Percentiles rank a stretch among this genome's conserved stretches.
These are phyloP conservation scores for Hanseniaspora jakobsenii DNA, from an alignment of 805 yeast genomes.

Conservation along the genomic window DNA sequence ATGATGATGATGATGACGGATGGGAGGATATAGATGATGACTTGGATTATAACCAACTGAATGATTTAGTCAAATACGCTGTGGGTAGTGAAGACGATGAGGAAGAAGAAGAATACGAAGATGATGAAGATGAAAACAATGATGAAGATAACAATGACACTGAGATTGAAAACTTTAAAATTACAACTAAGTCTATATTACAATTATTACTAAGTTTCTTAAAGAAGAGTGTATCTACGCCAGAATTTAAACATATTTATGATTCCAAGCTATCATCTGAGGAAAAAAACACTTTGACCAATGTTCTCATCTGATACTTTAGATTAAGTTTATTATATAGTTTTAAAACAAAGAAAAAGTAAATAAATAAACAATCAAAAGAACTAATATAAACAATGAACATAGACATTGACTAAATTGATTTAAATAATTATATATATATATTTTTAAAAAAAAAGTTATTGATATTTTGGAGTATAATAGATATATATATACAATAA, in stretches of 20 bases:
- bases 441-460: too few relatives aligned
- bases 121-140: constrained; percentile 30
- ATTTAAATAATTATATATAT: too few relatives aligned
- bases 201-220: background rate
- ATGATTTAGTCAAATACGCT: constrained; percentile 23
- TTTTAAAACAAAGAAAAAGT: too few relatives aligned
- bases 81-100: constrained; percentile 29
- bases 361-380: too few relatives aligned
- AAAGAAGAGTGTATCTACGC: background rate
- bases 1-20: constrained; percentile 18
- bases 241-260: background rate
- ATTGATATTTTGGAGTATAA: too few relatives aligned
- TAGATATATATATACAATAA: too few relatives aligned
- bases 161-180: background rate
- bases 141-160: constrained; percentile 28
- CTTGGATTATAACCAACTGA: constrained; percentile 14
- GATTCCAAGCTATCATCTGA: background rate
- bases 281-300: constrained; percentile 1
- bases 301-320: too few relatives aligned
- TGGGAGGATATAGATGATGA: constrained; percentile 21
- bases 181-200: background rate
- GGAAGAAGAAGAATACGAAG: constrained; percentile 30
- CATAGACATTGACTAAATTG: too few relatives aligned
- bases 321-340: too few relatives aligned
- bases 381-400: too few relatives aligned